Percentiles rank a stretch among this genome's conserved stretches.
These are phyloP conservation scores for Logfia minima DNA, from an alignment of 129 eudicot species.

Conservation along the genomic window DNA sequence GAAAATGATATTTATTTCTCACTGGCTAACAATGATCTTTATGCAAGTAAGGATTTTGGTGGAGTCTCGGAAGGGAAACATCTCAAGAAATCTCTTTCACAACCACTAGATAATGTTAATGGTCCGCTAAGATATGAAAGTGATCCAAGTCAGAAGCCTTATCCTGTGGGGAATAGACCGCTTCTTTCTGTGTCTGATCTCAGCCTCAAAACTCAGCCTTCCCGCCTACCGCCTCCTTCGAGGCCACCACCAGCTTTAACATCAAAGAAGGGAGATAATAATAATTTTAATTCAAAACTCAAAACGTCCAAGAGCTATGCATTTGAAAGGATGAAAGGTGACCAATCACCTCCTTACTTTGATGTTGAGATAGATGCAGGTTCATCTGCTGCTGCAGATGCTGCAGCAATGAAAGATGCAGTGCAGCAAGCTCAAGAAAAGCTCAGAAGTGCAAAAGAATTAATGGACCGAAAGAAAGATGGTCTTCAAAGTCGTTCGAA, in stretches of 20 bases:
- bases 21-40: conserved; percentile 34
- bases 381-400: conserved; percentile 63
- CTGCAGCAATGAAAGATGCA: conserved; percentile 68
- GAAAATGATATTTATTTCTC: conserved; percentile 34
- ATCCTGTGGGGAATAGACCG: conserved; percentile 36
- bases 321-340: conserved; percentile 47
- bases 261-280: conserved; percentile 39
- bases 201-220: conserved; percentile 78
- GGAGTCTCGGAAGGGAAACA: conserved; percentile 41
- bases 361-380: conserved; percentile 78
- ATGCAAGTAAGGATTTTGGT: conserved; percentile 30
- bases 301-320: conserved; percentile 52
- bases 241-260: conserved; percentile 78
- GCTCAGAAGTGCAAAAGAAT: conserved; percentile 53
- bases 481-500: conserved; percentile 39
- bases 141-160: conserved; percentile 31
- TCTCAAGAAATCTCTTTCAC: conserved; percentile 47
- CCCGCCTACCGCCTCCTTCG: conserved; percentile 76
- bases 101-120: conserved; percentile 33
- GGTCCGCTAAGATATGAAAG: conserved; percentile 31
- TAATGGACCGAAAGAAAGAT: conserved; percentile 54
- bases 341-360: conserved; percentile 52
- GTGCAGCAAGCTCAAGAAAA: conserved; percentile 68
- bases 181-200: conserved; percentile 57
- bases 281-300: conserved; percentile 35